Evolutionary conservation across 2,329 filamentous ascomycete species (phyloP).

Genomic region (Fusarium sp.): DNA sequence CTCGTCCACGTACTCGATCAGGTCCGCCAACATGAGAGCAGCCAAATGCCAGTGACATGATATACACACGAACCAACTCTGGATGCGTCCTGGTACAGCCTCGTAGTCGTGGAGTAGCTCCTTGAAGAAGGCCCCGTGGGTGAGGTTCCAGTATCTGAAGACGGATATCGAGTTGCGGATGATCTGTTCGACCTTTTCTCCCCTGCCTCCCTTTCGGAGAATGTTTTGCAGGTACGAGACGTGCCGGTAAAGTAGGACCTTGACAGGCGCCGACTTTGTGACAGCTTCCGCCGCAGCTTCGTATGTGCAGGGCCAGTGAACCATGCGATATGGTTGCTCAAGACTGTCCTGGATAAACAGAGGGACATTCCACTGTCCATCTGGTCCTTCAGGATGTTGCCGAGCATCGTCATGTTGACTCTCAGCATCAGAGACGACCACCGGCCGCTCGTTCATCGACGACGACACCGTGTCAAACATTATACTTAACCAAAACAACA

Average conservation of each 20-base stretch:
- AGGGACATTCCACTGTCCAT: conserved; percentile 39
- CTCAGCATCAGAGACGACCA: conserved; percentile 54
- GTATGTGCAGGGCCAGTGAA: conserved; percentile 66
- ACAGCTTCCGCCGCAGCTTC: conserved; percentile 61
- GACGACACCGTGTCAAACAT: conserved; percentile 70
- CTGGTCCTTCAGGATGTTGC: conserved; percentile 19
- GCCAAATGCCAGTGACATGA: conserved; percentile 69
- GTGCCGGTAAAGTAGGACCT: conserved; percentile 68
- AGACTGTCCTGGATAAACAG: conserved; percentile 43
- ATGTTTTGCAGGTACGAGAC: conserved; percentile 64
- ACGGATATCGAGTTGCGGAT: conserved; percentile 60
- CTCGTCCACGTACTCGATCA: conserved; percentile 62
- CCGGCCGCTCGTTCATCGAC: conserved; percentile 58
- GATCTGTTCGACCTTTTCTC: conserved; percentile 58
- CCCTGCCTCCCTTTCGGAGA: conserved; percentile 52
- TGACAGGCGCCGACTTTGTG: conserved; percentile 66
- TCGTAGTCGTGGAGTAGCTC: conserved; percentile 63
- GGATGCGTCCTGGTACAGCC: conserved; percentile 62
- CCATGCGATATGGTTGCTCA: conserved; percentile 25
- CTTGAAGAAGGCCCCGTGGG: conserved; percentile 63
- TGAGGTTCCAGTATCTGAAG: conserved; percentile 65
- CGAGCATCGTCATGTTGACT: conserved; percentile 48
- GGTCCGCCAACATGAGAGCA: conserved; percentile 65
- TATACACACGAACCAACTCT: conserved; percentile 70
- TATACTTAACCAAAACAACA: conserved; percentile 68